A percentile compares a stretch with the other conserved stretches of the same genome.
phyloP scores from a whole-genome alignment of 2,329 filamentous ascomycete species.

The Coleophoma crateriformis region DNA sequence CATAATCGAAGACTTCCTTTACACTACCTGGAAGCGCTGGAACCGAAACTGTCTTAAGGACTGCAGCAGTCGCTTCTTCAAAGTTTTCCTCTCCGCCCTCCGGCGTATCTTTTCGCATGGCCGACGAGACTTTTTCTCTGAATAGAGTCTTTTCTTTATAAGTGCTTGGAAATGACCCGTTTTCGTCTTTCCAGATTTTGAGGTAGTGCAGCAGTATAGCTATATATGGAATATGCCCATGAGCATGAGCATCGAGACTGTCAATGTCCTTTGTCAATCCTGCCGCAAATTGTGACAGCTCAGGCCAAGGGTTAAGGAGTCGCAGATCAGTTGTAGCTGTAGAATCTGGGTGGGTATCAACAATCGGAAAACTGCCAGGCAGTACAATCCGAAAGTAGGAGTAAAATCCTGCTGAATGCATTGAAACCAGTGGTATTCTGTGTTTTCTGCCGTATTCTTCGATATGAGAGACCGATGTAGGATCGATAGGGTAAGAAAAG shows the following conservation, averaged over 20 bases:
- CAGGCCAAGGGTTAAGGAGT: constrained; percentile 79
- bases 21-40: constrained; percentile 64
- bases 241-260: constrained; percentile 67
- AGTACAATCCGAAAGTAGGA: constrained; percentile 79
- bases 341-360: constrained; percentile 91
- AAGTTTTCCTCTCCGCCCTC: constrained; percentile 96
- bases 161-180: constrained; percentile 60
- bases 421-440: constrained; percentile 69
- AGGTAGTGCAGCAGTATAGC: constrained; percentile 79
- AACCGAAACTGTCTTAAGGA: constrained; percentile 77
- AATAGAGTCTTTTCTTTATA: constrained; percentile 89
- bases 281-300: constrained; percentile 62
- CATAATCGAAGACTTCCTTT: constrained; percentile 72
- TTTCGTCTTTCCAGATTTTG: constrained; percentile 71
- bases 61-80: constrained; percentile 82
- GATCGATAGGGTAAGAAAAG: constrained; percentile 51
- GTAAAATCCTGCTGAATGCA: constrained; percentile 90
- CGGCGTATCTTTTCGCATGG: constrained; percentile 64
- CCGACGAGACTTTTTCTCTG: constrained; percentile 60
- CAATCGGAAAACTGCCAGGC: constrained; percentile 78
- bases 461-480: constrained; percentile 43
- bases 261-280: constrained; percentile 66
- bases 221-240: constrained; percentile 88
- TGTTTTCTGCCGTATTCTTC: constrained; percentile 44
- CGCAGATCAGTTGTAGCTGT: constrained; percentile 81